Evolutionary conservation across 208 protist species (phyloP), one percentile per base, ranked within the genome.

Genomic region (Angomonas ambiguus): DNA sequence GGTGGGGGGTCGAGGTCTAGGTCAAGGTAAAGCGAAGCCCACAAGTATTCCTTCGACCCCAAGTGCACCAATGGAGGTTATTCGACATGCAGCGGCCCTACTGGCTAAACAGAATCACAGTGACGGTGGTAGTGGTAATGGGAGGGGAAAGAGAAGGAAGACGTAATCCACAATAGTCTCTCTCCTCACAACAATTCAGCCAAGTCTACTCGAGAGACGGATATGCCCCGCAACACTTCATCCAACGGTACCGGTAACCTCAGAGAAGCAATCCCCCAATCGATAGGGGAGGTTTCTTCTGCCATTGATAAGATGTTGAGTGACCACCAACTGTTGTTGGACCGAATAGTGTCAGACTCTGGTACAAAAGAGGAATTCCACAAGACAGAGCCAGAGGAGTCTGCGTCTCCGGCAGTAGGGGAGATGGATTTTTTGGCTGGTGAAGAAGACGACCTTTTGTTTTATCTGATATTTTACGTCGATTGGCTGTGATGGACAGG

Each of bases 1-100:
- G 13, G 64, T 57, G 1, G 67, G 67, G 2, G 66, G 73, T 31
- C 69, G 80, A 0, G 69, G 77, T 8, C 71, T 91, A 22, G 77
- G 70, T 8, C 79, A 16, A 16, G 38, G 85, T 25, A 95, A 95
- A 73, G 83, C 87, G 20, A 95, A 95, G 68, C 90, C 90, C 10
- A 78, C 79, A 48, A 85, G 70, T 27, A 79, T 82, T 0, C 22
- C 77, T 0, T 77, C 79, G 0, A 73, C 63, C 10, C 55, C 75
- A 11, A 70, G 67, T 41, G 77, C 90, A 28, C 87, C 89, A 11
- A 65, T 93, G 45, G 83, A 88, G 31, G 85, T 75, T 2, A 88
- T 95, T 57, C 79, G 78, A 0, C 89, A 91, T 28, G 84, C 84
- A 4, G 83, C 85, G 0, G 69, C 73, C 10, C 53, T 88, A 30